Conservation (phyloP, 2,329 filamentous ascomycete genomes). For the Eutypa lata region DNA sequence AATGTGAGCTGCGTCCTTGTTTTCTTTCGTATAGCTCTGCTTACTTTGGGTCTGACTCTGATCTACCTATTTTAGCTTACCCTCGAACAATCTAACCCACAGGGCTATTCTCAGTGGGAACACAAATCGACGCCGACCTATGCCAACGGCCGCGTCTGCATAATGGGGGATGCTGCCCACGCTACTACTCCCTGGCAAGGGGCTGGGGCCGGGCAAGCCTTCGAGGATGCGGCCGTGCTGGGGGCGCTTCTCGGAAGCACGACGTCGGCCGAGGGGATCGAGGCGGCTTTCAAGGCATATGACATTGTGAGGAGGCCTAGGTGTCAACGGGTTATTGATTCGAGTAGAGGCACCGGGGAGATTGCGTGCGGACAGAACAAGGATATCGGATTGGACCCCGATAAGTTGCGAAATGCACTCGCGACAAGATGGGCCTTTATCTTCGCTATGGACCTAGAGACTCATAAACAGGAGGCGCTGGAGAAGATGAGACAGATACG, state of each 20-base stretch:
- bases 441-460: too few relatives aligned
- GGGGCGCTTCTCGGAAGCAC: neutral
- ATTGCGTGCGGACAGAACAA: neutral
- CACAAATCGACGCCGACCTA: neutral
- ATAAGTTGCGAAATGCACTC: neutral
- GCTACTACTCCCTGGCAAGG: neutral
- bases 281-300: neutral
- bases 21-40: too few relatives aligned
- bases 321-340: neutral
- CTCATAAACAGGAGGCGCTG: neutral
- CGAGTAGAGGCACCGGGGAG: neutral
- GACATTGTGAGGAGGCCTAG: neutral
- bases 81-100: neutral
- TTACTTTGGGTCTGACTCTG: too few relatives aligned
- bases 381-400: neutral
- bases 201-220: neutral
- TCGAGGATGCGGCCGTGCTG: neutral
- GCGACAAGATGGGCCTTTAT: too few relatives aligned
- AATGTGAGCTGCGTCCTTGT: too few relatives aligned
- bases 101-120: neutral
- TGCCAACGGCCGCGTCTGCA: neutral
- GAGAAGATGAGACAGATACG: neutral
- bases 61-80: neutral
- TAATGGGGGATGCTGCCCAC: neutral
- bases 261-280: neutral